Percentiles rank a stretch among this genome's conserved stretches.
These are phyloP conservation scores for Kwoniella sp. DNA, from an alignment of 768 basidiomycete species.

Conservation along the genomic window DNA sequence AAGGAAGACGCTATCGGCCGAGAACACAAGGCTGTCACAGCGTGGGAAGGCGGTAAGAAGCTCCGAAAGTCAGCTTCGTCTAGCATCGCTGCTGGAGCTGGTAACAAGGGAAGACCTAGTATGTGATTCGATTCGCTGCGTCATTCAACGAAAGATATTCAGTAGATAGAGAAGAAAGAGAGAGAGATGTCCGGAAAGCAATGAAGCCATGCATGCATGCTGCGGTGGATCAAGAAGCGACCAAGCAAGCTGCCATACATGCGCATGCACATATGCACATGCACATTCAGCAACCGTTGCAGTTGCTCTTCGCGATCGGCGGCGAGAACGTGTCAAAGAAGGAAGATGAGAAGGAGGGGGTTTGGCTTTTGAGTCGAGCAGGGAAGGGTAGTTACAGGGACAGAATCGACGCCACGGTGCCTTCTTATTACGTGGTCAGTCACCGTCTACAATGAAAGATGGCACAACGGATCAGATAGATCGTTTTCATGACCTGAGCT, in stretches of 20 bases:
- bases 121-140: constrained; percentile 9
- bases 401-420: constrained; percentile 5
- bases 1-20: constrained; percentile 89
- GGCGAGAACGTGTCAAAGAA: too few species aligned
- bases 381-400: background rate
- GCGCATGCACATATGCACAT: too few species aligned
- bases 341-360: background rate
- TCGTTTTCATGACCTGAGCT: too few species aligned
- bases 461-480: too few species aligned
- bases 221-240: too few species aligned
- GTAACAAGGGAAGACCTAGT: constrained; percentile 34
- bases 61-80: constrained; percentile 63
- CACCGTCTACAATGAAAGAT: background rate
- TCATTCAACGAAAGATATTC: too few species aligned
- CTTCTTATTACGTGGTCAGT: constrained; percentile 14
- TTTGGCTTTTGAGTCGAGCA: background rate
- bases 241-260: too few species aligned
- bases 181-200: too few species aligned
- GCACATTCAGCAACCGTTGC: too few species aligned
- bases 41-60: constrained; percentile 84
- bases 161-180: too few species aligned
- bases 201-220: too few species aligned
- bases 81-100: constrained; percentile 4
- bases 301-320: too few species aligned
- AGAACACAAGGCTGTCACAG: constrained; percentile 82